Percentiles rank a stretch among this genome's conserved stretches.
Evolutionary conservation across 2,329 filamentous ascomycete genomes (phyloP).

Genomic region (Simplicillium aogashimaense): DNA sequence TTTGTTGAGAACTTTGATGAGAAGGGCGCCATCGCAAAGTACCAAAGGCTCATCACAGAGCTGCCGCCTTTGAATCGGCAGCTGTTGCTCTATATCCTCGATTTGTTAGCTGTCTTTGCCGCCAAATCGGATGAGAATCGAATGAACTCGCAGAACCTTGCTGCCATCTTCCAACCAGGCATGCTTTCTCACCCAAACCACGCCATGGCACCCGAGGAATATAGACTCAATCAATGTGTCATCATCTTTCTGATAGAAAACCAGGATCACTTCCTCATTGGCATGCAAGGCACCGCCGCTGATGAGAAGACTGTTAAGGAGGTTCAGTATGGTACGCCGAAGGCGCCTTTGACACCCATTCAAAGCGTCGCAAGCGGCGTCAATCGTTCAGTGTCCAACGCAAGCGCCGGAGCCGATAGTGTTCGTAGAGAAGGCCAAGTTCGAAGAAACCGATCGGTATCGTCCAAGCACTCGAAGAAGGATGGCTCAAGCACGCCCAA

Average conservation of each 20-base stretch:
- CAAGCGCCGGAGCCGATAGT: conserved; percentile 81
- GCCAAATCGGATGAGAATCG: conserved; percentile 95
- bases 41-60: conserved; percentile 86
- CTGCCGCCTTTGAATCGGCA: conserved; percentile 89
- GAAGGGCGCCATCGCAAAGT: conserved; percentile 65
- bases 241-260: conserved; percentile 97
- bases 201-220: conserved; percentile 92
- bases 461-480: conserved; percentile 73
- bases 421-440: conserved; percentile 71
- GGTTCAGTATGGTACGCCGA: conserved; percentile 58
- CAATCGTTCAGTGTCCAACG: conserved; percentile 72
- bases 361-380: conserved; percentile 39
- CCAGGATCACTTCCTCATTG: conserved; percentile 95
- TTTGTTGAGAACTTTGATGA: conserved; percentile 56
- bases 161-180: conserved; percentile 95
- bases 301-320: conserved; percentile 64
- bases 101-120: conserved; percentile 90
- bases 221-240: conserved; percentile 90
- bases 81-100: conserved; percentile 87
- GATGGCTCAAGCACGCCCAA: conserved; percentile 64
- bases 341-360: conserved; percentile 32
- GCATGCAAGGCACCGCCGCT: conserved; percentile 98
- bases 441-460: conserved; percentile 82
- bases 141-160: conserved; percentile 90
- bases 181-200: conserved; percentile 89